These are phyloP conservation scores for Coniochaeta prunicola DNA, from an alignment of 2,329 filamentous ascomycete species.

Conservation along the genomic window DNA sequence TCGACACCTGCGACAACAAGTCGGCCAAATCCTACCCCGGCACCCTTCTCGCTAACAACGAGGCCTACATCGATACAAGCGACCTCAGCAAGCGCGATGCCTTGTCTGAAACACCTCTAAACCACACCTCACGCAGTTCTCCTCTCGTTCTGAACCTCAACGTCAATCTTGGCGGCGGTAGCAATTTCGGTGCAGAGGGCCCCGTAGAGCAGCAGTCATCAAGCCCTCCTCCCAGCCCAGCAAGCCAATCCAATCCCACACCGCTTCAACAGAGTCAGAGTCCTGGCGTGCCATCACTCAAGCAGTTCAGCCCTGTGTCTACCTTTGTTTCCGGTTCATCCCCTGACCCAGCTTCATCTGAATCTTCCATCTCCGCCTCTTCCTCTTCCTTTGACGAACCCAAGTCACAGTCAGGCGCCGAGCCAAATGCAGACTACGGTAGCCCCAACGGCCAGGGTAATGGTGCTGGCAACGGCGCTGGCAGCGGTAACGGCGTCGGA, in stretches of 20 bases:
- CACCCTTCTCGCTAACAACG: background rate
- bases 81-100: background rate
- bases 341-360: background rate
- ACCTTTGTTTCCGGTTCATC: background rate
- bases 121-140: background rate
- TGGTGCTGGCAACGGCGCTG: constrained; percentile 3
- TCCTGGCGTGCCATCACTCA: background rate
- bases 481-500: constrained; percentile 2
- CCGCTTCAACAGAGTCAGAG: background rate
- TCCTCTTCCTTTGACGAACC: background rate
- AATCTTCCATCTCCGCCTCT: background rate
- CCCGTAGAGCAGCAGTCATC: background rate
- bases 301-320: background rate
- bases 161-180: background rate
- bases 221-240: background rate
- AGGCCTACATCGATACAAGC: background rate
- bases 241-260: background rate
- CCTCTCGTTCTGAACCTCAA: constrained; percentile 3
- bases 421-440: background rate
- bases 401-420: background rate
- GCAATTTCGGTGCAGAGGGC: background rate
- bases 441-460: constrained; percentile 3
- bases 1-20: constrained; percentile 1
- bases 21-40: background rate
- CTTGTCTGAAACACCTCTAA: background rate